Evolutionary conservation across 164 flowering plant species (phyloP).

Genomic region (Brasenia schreberi): DNA sequence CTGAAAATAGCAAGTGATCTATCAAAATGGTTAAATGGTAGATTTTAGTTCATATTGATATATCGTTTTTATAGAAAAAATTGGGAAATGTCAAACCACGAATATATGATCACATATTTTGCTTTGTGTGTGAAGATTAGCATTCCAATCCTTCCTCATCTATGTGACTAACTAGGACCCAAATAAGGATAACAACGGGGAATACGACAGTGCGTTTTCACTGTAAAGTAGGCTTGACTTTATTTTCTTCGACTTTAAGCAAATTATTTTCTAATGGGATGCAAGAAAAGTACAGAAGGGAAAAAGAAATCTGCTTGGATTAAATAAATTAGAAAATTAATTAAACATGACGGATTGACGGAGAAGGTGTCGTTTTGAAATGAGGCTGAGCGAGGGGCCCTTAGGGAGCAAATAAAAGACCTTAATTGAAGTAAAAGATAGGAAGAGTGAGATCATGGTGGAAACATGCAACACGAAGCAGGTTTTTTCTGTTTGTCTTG

Average conservation of each 20-base stretch:
- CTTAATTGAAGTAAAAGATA: not conserved
- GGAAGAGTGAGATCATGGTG: slow-evolving; percentile 2
- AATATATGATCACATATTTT: too few species aligned
- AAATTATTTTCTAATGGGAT: not conserved
- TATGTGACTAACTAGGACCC: too few species aligned
- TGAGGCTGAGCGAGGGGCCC: not conserved
- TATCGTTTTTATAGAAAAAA: too few species aligned
- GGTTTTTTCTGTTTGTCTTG: slow-evolving; percentile 2
- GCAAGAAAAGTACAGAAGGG: not conserved
- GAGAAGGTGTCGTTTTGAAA: not conserved
- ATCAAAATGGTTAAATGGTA: too few species aligned
- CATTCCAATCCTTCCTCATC: too few species aligned
- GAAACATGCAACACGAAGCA: not conserved
- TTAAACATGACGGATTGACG: not conserved
- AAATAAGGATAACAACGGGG: too few species aligned
- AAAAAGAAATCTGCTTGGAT: not conserved
- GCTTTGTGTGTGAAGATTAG: too few species aligned
- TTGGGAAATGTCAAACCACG: too few species aligned
- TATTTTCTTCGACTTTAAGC: not conserved
- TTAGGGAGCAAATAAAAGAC: not conserved
- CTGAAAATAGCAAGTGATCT: too few species aligned
- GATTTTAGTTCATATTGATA: too few species aligned
- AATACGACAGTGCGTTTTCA: not conserved
- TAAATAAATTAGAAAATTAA: not conserved
- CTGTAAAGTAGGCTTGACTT: not conserved